A percentile compares a stretch with the other conserved stretches of the same genome.
Evolutionary conservation across 208 protist species (phyloP).

Genomic region (Leishmania aethiopica): DNA sequence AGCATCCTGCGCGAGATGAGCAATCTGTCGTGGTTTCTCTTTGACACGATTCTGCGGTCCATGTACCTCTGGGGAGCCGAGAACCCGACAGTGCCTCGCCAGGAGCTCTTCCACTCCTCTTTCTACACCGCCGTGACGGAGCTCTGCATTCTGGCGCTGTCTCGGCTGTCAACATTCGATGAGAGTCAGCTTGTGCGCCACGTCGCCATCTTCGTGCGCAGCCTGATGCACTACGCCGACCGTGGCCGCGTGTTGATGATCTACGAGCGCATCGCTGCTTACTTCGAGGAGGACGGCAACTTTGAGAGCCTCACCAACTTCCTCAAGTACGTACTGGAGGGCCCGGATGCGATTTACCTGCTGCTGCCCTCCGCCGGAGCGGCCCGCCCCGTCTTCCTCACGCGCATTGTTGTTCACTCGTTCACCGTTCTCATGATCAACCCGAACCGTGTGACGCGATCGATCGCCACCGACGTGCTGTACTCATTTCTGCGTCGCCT

Average conservation of each 20-base stretch:
- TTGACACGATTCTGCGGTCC: slow-evolving; percentile 84
- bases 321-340: slow-evolving; percentile 73
- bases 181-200: slow-evolving; percentile 63
- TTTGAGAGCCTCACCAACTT: slow-evolving; percentile 65
- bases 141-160: slow-evolving; percentile 67
- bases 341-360: slow-evolving; percentile 55
- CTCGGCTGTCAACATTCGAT: slow-evolving; percentile 54
- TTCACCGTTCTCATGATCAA: slow-evolving; percentile 69
- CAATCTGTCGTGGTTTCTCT: slow-evolving; percentile 85
- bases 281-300: slow-evolving; percentile 68
- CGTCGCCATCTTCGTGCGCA: slow-evolving; percentile 76
- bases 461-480: slow-evolving; percentile 46
- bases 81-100: slow-evolving; percentile 41
- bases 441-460: slow-evolving; percentile 49
- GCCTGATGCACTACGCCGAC: slow-evolving; percentile 74
- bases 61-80: slow-evolving; percentile 81
- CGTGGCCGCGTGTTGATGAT: slow-evolving; percentile 70
- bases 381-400: slow-evolving; percentile 65
- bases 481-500: slow-evolving; percentile 74
- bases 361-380: slow-evolving; percentile 60
- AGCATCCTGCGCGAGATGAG: slow-evolving; percentile 72
- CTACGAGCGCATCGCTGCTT: slow-evolving; percentile 46
- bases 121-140: slow-evolving; percentile 67
- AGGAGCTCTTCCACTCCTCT: slow-evolving; percentile 61
- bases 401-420: slow-evolving; percentile 57